These are phyloP conservation scores for Crassisporium funariophilum DNA, from an alignment of 768 basidiomycete genomes.

Conservation along the genomic window DNA sequence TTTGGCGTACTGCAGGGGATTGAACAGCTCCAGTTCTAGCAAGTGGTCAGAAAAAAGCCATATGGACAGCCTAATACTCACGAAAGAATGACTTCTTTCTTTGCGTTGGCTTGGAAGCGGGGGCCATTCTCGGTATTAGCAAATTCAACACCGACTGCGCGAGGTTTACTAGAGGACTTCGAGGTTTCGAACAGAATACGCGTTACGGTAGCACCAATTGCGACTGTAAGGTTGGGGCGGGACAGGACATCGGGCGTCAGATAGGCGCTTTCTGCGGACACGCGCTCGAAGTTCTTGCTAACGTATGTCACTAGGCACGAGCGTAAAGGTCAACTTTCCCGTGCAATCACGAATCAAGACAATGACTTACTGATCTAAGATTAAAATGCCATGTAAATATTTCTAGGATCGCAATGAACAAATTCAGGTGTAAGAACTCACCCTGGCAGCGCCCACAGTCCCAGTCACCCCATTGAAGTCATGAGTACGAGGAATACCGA, in stretches of 20 bases:
- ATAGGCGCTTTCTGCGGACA: constrained; percentile 68
- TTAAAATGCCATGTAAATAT: not conserved
- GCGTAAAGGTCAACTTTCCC: not conserved
- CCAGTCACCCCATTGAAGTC: constrained; percentile 66
- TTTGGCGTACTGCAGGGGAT: constrained; percentile 51
- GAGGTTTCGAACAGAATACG: constrained; percentile 54
- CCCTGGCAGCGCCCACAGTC: constrained; percentile 63
- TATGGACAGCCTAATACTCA: constrained; percentile 28
- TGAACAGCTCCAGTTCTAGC: constrained; percentile 63
- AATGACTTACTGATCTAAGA: constrained; percentile 8
- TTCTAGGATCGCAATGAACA: not conserved
- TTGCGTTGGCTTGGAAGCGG: constrained; percentile 43
- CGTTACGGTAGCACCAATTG: constrained; percentile 56
- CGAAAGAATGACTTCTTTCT: constrained; percentile 62
- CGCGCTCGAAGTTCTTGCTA: constrained; percentile 50
- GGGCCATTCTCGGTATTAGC: constrained; percentile 24
- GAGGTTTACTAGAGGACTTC: constrained; percentile 20
- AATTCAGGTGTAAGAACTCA: constrained; percentile 26
- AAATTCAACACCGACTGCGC: constrained; percentile 58
- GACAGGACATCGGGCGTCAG: constrained; percentile 64
- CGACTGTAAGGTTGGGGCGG: constrained; percentile 66
- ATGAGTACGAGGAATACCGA: constrained; percentile 59
- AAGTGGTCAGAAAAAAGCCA: not conserved
- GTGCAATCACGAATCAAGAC: not conserved
- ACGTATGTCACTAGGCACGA: constrained; percentile 64